Evolutionary conservation across 2,329 filamentous ascomycete genomes (phyloP).

Genomic region (Helicocarpus griseus): DNA sequence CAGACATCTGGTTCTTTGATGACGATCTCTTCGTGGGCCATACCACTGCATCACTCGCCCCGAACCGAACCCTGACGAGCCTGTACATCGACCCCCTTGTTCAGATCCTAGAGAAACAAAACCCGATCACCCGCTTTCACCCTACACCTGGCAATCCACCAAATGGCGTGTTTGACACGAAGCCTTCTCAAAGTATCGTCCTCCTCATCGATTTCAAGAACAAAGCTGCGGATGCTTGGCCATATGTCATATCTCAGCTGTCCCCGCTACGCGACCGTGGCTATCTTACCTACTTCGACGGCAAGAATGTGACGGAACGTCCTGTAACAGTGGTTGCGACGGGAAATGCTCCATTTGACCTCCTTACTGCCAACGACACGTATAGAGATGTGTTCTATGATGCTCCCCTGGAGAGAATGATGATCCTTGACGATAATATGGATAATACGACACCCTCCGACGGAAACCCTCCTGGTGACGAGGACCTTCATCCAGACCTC

Average conservation of each 20-base stretch:
- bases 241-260: constrained; percentile 33
- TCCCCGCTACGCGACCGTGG: constrained; percentile 38
- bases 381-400: constrained; percentile 49
- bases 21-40: constrained; percentile 49
- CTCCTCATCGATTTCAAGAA: constrained; percentile 46
- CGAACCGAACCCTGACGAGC: constrained; percentile 38
- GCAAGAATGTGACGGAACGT: constrained; percentile 29
- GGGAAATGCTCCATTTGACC: constrained; percentile 43
- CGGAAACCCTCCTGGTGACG: background rate
- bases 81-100: constrained; percentile 47
- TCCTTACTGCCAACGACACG: constrained; percentile 36
- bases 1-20: constrained; percentile 47
- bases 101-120: constrained; percentile 41
- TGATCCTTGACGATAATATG: constrained; percentile 20
- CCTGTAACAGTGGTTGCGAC: constrained; percentile 46
- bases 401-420: constrained; percentile 35
- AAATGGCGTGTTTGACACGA: constrained; percentile 43
- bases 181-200: constrained; percentile 40
- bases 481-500: background rate
- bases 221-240: constrained; percentile 28
- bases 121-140: constrained; percentile 33
- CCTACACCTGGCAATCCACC: constrained; percentile 19
- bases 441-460: constrained; percentile 2
- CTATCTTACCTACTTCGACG: constrained; percentile 44
- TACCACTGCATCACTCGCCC: constrained; percentile 37